These are phyloP conservation scores for Ophiostoma sp. DNA, from an alignment of 2,329 filamentous ascomycete genomes.

Conservation along the genomic window DNA sequence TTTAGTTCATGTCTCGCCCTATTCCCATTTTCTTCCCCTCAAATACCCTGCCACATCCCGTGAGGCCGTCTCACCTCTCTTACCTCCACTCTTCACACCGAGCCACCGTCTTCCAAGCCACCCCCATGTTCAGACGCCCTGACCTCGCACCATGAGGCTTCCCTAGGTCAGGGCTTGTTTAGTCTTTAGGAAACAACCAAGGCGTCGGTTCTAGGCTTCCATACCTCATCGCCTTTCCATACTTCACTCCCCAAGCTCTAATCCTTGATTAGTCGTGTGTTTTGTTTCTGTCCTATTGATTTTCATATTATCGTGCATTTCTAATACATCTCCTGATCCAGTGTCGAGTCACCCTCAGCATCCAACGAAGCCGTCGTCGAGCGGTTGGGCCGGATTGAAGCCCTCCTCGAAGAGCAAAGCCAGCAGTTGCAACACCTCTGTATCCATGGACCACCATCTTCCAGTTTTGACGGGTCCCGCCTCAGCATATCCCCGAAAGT, in stretches of 20 bases:
- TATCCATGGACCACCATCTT: not conserved
- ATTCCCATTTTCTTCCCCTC: not conserved
- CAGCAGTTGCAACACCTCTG: not conserved
- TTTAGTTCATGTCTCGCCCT: not conserved
- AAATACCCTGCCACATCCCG: not conserved
- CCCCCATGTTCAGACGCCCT: not conserved
- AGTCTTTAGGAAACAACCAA: not conserved
- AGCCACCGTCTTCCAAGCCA: not conserved
- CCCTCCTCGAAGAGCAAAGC: slow-evolving; percentile 33
- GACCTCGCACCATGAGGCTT: not conserved
- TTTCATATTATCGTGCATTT: not conserved
- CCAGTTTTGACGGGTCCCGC: not conserved
- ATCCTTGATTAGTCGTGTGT: not conserved
- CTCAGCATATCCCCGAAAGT: slow-evolving; percentile 12
- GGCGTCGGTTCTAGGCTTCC: not conserved
- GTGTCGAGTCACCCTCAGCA: slow-evolving; percentile 18
- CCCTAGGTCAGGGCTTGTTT: not conserved
- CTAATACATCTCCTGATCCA: not conserved
- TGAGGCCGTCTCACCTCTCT: not conserved
- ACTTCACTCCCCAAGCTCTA: not conserved
- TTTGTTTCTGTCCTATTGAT: not conserved
- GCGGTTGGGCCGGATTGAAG: slow-evolving; percentile 43
- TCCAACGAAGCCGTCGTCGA: slow-evolving; percentile 39
- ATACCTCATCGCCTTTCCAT: not conserved
- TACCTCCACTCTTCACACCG: not conserved